These are phyloP conservation scores for Calonectria pauciramosa DNA, from an alignment of 2,329 filamentous ascomycete genomes.

Conservation along the genomic window DNA sequence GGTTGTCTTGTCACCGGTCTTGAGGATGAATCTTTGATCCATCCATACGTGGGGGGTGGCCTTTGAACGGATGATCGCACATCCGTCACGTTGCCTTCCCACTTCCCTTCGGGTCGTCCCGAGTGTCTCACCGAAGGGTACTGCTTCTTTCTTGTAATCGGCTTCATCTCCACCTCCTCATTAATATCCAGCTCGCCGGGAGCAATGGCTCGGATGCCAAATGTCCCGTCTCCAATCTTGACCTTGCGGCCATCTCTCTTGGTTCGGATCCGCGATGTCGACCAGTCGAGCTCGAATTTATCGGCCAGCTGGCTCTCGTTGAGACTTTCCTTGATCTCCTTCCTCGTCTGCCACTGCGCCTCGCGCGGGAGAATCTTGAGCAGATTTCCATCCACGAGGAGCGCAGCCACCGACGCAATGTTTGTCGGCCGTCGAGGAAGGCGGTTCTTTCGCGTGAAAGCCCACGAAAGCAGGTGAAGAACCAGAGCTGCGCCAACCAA, in stretches of 20 bases:
- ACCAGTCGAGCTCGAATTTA: conserved; percentile 40
- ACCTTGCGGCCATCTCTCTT: conserved; percentile 31
- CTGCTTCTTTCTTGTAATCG: conserved; percentile 28
- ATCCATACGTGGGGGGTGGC: conserved; percentile 9
- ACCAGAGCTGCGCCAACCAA: conserved; percentile 48
- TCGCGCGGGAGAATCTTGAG: conserved; percentile 42
- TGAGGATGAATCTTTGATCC: background rate
- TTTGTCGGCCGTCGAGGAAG: conserved; percentile 50
- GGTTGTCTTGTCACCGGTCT: background rate
- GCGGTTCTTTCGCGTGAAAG: conserved; percentile 40
- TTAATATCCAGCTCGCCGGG: conserved; percentile 27
- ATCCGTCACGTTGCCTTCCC: background rate
- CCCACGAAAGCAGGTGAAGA: conserved; percentile 47
- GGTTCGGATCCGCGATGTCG: conserved; percentile 15
- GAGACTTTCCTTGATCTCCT: conserved; percentile 36
- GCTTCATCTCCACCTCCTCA: conserved; percentile 43
- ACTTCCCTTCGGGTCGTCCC: background rate
- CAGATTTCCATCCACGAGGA: conserved; percentile 55
- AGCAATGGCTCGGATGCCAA: conserved; percentile 38
- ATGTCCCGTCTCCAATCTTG: conserved; percentile 34
- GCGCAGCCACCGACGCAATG: conserved; percentile 53
- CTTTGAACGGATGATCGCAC: background rate
- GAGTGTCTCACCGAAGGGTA: conserved; percentile 7
- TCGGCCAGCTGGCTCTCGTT: conserved; percentile 27
- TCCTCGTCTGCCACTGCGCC: conserved; percentile 42